Evolutionary conservation across 2,329 filamentous ascomycete species (phyloP).

Genomic region (Botrytis fabae): DNA sequence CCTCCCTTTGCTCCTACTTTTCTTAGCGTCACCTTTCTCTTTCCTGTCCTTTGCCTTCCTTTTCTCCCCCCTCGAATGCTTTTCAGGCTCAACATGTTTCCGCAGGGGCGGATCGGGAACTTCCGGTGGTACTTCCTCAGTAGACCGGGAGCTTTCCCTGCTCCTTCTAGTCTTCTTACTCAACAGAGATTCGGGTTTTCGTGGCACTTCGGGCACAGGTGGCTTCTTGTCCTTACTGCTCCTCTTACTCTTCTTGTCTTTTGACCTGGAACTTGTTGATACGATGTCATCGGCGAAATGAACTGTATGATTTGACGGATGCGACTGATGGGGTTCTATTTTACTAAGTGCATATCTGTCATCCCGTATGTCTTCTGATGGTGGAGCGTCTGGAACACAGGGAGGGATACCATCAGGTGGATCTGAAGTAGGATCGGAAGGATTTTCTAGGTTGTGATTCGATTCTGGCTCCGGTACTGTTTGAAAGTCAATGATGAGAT

Average conservation of each 20-base stretch:
- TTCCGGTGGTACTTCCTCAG: slow-evolving; percentile 21
- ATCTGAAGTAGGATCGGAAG: not conserved
- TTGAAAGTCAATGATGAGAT: slow-evolving; percentile 4
- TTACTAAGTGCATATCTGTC: not conserved
- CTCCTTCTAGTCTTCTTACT: not conserved
- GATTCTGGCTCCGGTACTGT: not conserved
- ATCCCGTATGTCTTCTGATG: not conserved
- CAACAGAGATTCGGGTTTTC: not conserved
- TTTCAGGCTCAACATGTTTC: not conserved
- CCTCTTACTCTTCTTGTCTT: slow-evolving; percentile 18
- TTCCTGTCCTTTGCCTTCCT: slow-evolving; percentile 24
- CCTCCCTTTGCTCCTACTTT: slow-evolving; percentile 20
- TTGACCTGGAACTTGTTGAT: slow-evolving; percentile 21
- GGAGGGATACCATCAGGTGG: not conserved
- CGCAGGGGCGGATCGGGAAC: not conserved
- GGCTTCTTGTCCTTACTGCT: slow-evolving; percentile 10
- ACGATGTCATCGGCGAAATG: slow-evolving; percentile 4
- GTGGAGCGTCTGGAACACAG: not conserved
- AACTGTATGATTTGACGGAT: slow-evolving; percentile 5
- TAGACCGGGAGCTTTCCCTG: slow-evolving; percentile 26
- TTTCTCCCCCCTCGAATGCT: slow-evolving; percentile 15
- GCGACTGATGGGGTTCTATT: slow-evolving; percentile 5
- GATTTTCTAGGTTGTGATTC: not conserved
- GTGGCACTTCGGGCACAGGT: slow-evolving; percentile 3
- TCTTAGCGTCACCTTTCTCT: slow-evolving; percentile 26